Conservation (phyloP, 768 basidiomycete species). For the Russula vinacea region DNA sequence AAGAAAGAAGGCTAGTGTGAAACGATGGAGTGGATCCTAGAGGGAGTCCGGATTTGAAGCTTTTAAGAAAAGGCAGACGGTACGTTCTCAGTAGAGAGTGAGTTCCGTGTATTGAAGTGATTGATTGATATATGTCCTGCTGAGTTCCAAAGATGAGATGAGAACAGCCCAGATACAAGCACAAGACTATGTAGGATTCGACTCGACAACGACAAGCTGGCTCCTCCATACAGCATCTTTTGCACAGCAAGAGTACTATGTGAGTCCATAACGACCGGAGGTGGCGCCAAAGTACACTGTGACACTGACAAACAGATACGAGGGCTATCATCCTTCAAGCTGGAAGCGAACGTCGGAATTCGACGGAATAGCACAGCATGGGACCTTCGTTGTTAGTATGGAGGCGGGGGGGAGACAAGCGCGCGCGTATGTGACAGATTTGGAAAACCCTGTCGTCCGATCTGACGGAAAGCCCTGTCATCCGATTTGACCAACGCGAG, state of each 20-base stretch:
- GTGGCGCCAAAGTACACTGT: not conserved
- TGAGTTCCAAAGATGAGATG: not conserved
- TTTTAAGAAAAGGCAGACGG: not conserved
- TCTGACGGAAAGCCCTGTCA: constrained; percentile 1
- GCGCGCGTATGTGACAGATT: not conserved
- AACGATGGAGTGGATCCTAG: not conserved
- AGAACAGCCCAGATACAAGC: not conserved
- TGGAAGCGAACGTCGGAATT: constrained; percentile 4
- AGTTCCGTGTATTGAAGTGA: not conserved
- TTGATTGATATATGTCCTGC: no score
- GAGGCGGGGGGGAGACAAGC: not conserved
- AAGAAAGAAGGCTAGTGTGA: not conserved
- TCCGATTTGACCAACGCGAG: no score
- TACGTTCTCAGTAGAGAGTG: constrained; percentile 7
- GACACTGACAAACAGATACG: constrained; percentile 1
- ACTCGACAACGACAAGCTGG: not conserved
- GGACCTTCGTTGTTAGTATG: not conserved
- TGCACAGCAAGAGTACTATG: constrained; percentile 10
- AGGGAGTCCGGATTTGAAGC: not conserved
- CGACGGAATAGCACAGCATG: constrained; percentile 21
- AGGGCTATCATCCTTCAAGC: not conserved
- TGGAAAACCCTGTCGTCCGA: not conserved
- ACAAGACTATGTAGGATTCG: not conserved
- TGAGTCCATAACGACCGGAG: constrained; percentile 11
- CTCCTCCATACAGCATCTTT: not conserved